phyloP scores from a whole-genome alignment of 495 filamentous ascomycete genomes.

The Tuber brumale region DNA sequence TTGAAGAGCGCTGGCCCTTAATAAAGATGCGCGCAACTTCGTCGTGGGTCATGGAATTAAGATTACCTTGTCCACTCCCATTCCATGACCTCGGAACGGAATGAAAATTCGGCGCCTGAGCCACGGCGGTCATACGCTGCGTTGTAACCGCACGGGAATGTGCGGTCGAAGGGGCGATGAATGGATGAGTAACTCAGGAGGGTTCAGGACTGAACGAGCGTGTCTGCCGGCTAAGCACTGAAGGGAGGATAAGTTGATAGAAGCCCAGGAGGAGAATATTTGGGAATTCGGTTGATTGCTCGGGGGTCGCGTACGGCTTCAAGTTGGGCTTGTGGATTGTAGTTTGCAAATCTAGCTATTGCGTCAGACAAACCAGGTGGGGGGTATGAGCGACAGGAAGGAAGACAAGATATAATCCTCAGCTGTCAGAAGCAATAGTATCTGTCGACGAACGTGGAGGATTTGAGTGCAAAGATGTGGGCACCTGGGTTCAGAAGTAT shows the following conservation, averaged over 20 bases:
- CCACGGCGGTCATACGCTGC: constrained; percentile 85
- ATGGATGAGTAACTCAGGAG: background rate
- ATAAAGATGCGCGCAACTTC: constrained; percentile 83
- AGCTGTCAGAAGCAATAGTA: background rate
- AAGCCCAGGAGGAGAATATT: background rate
- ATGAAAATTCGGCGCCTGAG: constrained; percentile 83
- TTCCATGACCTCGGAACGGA: constrained; percentile 56
- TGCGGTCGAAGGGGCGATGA: background rate
- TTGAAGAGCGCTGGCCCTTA: constrained; percentile 75
- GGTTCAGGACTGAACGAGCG: background rate
- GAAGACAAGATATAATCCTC: constrained; percentile 23
- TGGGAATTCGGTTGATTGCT: background rate
- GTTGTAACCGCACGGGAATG: constrained; percentile 28
- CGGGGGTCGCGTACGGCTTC: background rate
- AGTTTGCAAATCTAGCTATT: background rate
- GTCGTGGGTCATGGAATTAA: constrained; percentile 76
- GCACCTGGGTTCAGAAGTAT: background rate
- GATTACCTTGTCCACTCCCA: constrained; percentile 48
- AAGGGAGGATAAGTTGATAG: background rate
- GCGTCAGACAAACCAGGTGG: background rate
- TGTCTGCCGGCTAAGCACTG: background rate
- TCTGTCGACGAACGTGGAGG: background rate
- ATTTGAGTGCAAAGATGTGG: background rate
- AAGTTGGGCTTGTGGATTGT: background rate
- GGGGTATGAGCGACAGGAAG: constrained; percentile 34